A percentile compares a stretch with the other conserved stretches of the same genome.
phyloP scores from a whole-genome alignment of 257 asterid species.

The Nicotiana benthamiana region DNA sequence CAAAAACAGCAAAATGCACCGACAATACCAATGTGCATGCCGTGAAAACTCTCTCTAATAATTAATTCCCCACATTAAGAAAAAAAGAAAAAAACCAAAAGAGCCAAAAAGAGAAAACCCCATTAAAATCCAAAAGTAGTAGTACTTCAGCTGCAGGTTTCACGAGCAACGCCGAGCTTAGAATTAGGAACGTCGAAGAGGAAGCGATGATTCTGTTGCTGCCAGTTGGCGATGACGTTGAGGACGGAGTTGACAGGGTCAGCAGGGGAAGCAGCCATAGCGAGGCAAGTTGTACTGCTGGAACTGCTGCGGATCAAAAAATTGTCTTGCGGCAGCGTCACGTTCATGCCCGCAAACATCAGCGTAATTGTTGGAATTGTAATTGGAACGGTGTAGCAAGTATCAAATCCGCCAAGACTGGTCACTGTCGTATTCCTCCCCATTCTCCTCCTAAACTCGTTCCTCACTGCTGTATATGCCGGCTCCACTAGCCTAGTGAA shows the following conservation, averaged over 20 bases:
- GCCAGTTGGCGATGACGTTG: constrained; percentile 63
- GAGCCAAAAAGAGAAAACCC: neutral
- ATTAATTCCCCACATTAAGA: neutral
- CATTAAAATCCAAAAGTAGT: neutral
- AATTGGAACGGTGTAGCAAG: constrained; percentile 71
- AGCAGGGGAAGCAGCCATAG: constrained; percentile 62
- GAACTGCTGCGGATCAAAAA: constrained; percentile 63
- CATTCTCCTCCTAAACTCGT: constrained; percentile 73
- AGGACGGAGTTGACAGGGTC: constrained; percentile 42
- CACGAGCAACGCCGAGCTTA: constrained; percentile 63
- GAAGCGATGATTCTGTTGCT: constrained; percentile 81
- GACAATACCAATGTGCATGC: neutral
- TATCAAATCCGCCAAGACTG: constrained; percentile 82
- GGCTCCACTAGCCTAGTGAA: constrained; percentile 67
- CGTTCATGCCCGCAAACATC: constrained; percentile 77
- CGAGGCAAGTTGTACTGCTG: constrained; percentile 50
- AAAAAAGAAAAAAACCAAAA: neutral
- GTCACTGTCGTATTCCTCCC: constrained; percentile 48
- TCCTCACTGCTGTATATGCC: constrained; percentile 69
- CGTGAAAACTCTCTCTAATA: neutral
- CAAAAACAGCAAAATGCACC: neutral
- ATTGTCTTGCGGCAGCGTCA: constrained; percentile 71
- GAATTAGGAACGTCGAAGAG: constrained; percentile 45
- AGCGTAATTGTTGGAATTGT: constrained; percentile 60
- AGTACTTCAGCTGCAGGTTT: constrained; percentile 36